A percentile compares a stretch with the other conserved stretches of the same genome.
These are phyloP conservation scores for Pyrenochaeta sp. DNA, from an alignment of 2,329 filamentous ascomycete species.

Conservation along the genomic window DNA sequence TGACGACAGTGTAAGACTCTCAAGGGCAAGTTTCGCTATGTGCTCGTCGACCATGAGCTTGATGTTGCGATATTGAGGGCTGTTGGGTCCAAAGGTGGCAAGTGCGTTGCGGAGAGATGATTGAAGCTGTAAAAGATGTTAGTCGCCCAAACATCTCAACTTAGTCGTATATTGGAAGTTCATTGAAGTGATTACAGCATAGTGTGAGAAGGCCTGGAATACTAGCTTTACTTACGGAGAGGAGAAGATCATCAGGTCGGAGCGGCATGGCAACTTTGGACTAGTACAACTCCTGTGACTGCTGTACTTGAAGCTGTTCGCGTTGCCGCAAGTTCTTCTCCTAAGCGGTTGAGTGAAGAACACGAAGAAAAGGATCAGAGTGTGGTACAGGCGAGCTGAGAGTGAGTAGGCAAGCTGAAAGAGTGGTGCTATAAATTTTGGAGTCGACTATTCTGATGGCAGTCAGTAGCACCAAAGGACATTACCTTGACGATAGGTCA, in stretches of 20 bases:
- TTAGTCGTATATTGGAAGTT: not conserved
- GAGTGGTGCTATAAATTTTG: no score
- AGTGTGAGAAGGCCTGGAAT: not conserved
- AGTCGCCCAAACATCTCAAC: not conserved
- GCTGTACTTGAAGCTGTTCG: no score
- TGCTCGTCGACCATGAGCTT: constrained; percentile 45
- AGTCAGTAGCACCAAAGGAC: no score
- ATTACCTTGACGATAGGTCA: no score
- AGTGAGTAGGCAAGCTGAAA: no score
- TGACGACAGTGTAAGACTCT: constrained; percentile 22
- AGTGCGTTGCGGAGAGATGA: constrained; percentile 47
- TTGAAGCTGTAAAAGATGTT: constrained; percentile 35
- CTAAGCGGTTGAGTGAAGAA: no score
- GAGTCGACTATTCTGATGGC: no score
- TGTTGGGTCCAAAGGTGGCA: constrained; percentile 42
- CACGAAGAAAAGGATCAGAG: no score
- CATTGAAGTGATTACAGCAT: constrained; percentile 1
- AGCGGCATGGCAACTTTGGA: constrained; percentile 23
- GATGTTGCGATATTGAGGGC: constrained; percentile 41
- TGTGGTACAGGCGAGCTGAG: no score
- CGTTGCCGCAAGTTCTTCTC: no score
- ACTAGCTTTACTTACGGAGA: constrained; percentile 29
- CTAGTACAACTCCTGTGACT: no score
- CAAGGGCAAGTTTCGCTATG: constrained; percentile 34
- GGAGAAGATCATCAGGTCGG: constrained; percentile 36